Percentiles rank a stretch among this genome's conserved stretches.
Conservation (phyloP, 225 moss, liverwort and hornwort genomes). For the Physcomitrellopsis africana region DNA sequence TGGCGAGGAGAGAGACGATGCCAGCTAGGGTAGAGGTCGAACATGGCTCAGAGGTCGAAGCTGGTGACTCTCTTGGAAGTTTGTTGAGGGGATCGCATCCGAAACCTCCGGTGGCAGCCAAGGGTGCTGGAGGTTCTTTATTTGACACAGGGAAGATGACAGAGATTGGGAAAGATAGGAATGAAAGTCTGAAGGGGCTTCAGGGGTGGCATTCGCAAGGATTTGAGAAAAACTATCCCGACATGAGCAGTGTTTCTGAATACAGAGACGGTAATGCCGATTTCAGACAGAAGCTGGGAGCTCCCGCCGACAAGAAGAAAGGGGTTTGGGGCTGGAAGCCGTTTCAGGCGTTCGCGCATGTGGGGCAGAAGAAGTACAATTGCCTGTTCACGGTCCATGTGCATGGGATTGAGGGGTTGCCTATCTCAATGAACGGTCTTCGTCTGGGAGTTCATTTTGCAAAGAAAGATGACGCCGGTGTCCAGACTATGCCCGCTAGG, state of each 20-base stretch:
- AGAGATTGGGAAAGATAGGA: conserved; percentile 25
- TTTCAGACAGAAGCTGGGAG: conserved; percentile 74
- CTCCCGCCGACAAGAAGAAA: conserved; percentile 71
- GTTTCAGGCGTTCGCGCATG: conserved; percentile 86
- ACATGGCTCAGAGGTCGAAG: conserved; percentile 4
- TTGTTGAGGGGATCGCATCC: too few relatives aligned
- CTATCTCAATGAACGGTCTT: conserved; percentile 87
- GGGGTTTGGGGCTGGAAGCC: conserved; percentile 96
- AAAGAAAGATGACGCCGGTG: conserved; percentile 68
- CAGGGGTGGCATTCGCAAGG: conserved; percentile 79
- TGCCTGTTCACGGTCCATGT: conserved; percentile 87
- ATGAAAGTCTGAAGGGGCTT: conserved; percentile 44
- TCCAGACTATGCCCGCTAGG: conserved; percentile 83
- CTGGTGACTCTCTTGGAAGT: background rate
- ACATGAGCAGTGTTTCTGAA: conserved; percentile 67
- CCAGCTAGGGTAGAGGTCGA: conserved; percentile 33
- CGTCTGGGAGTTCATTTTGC: conserved; percentile 78
- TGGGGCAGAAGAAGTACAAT: conserved; percentile 84
- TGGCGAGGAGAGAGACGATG: conserved; percentile 55
- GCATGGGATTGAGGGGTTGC: conserved; percentile 85
- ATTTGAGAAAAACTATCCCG: conserved; percentile 69
- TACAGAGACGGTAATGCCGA: conserved; percentile 72
- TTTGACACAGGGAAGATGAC: conserved; percentile 37
- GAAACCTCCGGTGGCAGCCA: conserved; percentile 43
- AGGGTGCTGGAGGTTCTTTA: conserved; percentile 3